Evolutionary conservation across 306 rosid species (phyloP).

Genomic region (Oxytropis ochrocephala): DNA sequence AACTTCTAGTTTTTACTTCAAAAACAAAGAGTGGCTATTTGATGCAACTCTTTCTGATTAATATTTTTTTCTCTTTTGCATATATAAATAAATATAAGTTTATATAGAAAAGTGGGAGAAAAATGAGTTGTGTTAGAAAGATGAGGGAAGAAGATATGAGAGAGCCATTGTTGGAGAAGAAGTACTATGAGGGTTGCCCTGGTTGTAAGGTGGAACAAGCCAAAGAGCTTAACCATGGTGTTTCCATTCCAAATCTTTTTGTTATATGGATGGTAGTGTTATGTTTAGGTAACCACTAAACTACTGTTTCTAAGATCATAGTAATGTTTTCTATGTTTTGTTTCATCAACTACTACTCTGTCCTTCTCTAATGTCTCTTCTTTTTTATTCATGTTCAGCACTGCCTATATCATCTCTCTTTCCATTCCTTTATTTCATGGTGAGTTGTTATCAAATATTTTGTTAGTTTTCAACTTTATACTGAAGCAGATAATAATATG

Average conservation of each 20-base stretch:
- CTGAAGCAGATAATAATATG: background rate
- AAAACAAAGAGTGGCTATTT: background rate
- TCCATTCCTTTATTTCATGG: slow-evolving; percentile 52
- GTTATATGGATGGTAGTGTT: slow-evolving; percentile 46
- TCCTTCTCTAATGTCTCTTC: background rate
- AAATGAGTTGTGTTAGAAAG: background rate
- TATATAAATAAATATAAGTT: background rate
- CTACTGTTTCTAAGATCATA: too few relatives aligned
- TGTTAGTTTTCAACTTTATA: background rate
- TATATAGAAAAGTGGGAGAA: background rate
- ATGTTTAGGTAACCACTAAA: slow-evolving; percentile 29
- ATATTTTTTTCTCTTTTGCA: background rate
- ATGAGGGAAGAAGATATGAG: slow-evolving; percentile 32
- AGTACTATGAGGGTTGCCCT: slow-evolving; percentile 46
- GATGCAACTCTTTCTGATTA: background rate
- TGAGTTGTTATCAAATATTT: slow-evolving; percentile 23
- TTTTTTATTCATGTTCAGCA: slow-evolving; percentile 23
- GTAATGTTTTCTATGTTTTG: too few relatives aligned
- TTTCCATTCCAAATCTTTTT: slow-evolving; percentile 38
- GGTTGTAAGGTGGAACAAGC: slow-evolving; percentile 57
- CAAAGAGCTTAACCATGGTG: slow-evolving; percentile 30
- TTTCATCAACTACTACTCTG: too few relatives aligned
- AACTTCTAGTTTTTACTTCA: background rate
- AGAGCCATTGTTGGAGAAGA: slow-evolving; percentile 42
- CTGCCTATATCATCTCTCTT: slow-evolving; percentile 39